These are phyloP conservation scores for Populus euphratica DNA, from an alignment of 345 rosid genomes.

Conservation along the genomic window DNA sequence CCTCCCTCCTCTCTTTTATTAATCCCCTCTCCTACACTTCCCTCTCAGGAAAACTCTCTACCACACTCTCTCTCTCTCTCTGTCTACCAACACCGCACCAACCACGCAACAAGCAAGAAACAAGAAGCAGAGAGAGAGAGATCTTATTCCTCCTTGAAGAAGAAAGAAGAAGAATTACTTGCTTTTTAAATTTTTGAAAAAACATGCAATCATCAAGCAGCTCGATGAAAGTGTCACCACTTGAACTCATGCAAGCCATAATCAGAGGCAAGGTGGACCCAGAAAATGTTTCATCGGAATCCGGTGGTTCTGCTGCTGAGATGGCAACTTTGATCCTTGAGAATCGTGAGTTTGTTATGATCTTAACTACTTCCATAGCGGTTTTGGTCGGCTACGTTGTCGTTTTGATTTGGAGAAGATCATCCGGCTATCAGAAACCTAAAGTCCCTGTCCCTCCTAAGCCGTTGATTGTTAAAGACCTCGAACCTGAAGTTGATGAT, in stretches of 20 bases:
- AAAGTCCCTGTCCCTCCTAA: conserved; percentile 37
- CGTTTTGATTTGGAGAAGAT: conserved; percentile 71
- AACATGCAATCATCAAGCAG: conserved; percentile 21
- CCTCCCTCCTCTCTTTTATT: neutral
- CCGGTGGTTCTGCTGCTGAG: conserved; percentile 28
- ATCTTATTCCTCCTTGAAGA: neutral
- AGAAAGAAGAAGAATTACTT: neutral
- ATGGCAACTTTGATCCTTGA: conserved; percentile 43
- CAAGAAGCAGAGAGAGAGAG: neutral
- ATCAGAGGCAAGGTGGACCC: conserved; percentile 72
- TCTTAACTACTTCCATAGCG: conserved; percentile 81
- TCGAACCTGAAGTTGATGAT: conserved; percentile 43
- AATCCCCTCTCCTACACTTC: neutral
- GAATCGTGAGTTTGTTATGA: conserved; percentile 69
- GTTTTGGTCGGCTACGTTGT: conserved; percentile 86
- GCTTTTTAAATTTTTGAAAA: neutral
- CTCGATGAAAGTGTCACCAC: conserved; percentile 50
- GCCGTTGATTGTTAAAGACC: conserved; percentile 52
- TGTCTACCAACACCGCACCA: neutral
- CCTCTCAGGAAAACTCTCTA: neutral
- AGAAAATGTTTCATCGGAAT: conserved; percentile 48
- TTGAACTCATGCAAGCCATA: conserved; percentile 80
- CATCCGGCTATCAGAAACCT: conserved; percentile 18
- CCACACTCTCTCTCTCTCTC: neutral
- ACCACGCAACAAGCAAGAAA: neutral